Base-by-base conservation (phyloP, 768 basidiomycete species). In the Mycena olivaceomarginata region DNA sequence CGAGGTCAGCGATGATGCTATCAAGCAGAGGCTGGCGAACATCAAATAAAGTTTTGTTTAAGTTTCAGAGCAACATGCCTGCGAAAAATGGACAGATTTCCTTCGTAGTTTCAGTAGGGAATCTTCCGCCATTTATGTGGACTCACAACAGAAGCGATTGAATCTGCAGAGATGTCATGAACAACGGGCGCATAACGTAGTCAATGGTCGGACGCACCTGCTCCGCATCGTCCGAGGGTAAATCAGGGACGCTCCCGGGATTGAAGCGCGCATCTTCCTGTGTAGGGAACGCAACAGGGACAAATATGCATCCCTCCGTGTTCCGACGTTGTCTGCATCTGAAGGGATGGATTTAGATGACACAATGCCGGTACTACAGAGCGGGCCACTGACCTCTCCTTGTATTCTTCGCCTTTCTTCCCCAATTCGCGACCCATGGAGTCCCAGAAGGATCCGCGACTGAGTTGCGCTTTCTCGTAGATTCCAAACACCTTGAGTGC, bases 91-190 rank as follows among this genome's bases (percentile, higher is more conserved):
- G 12, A 79, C 71, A 12, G 72, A 74, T 76, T 76, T 79, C 63
- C 78, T 79, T 41, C 10, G 43, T 4, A 48, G 31, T 37, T 76
- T n/a, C 56, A 13, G 31, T 59, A 15, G 72, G 73, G 0, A 9
- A 77, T 0, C 78, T 74, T 1, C 85, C 84, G 15, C 73, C 85
- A 88, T 37, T 79, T 83, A n/a, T n/a, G n/a, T n/a, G n/a, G n/a
- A n/a, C n/a, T n/a, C n/a, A n/a, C n/a, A n/a, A n/a, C n/a, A n/a
- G 83, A 77, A 76, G 85, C 81, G 64, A 86, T 80, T 65, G 86
- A 82, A 68, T 86, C 82, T 0, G 84, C 72, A 63, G 8, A 79
- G 70, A 5, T 72, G 40, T 0, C 68, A 15, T 68, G 37, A 84
- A 82, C 22, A 67, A 63, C 22, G 80, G 83, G 25, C 87, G 82